Conservation (phyloP, 2,329 filamentous ascomycete species). For the Talaromyces sp. region DNA sequence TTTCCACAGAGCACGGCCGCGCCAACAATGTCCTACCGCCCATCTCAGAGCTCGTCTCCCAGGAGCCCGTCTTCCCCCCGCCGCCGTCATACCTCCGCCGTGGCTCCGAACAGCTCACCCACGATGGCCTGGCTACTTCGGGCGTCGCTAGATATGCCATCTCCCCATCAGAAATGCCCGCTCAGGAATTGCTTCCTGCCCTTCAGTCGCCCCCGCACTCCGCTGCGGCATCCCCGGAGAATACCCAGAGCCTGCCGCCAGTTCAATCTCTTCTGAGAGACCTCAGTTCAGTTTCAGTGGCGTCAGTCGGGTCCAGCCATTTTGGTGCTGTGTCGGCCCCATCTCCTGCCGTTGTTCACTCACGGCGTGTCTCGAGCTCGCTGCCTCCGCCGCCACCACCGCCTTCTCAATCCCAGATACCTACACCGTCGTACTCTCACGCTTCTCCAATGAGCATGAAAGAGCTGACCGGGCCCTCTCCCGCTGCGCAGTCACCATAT, state of each 20-base stretch:
- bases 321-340: constrained; percentile 16
- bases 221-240: constrained; percentile 28
- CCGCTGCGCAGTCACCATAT: constrained; percentile 29
- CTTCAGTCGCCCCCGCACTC: constrained; percentile 33
- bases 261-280: constrained; percentile 33
- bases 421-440: constrained; percentile 32
- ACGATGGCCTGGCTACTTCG: constrained; percentile 22
- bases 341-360: constrained; percentile 15
- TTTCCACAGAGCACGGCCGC: background rate
- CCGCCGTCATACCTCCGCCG: background rate
- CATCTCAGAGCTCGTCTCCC: background rate
- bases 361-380: constrained; percentile 16
- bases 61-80: background rate
- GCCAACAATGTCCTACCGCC: constrained; percentile 5
- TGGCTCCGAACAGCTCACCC: background rate
- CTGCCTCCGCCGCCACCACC: constrained; percentile 1
- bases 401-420: constrained; percentile 17
- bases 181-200: constrained; percentile 31
- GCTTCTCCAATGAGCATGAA: constrained; percentile 35
- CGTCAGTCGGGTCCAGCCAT: background rate
- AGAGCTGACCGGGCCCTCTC: constrained; percentile 29
- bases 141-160: constrained; percentile 30
- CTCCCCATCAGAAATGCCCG: constrained; percentile 22
- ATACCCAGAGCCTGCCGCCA: constrained; percentile 34
- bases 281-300: constrained; percentile 7